phyloP scores from a whole-genome alignment of 352 stramenopile species.

The Pythium angustatum region DNA sequence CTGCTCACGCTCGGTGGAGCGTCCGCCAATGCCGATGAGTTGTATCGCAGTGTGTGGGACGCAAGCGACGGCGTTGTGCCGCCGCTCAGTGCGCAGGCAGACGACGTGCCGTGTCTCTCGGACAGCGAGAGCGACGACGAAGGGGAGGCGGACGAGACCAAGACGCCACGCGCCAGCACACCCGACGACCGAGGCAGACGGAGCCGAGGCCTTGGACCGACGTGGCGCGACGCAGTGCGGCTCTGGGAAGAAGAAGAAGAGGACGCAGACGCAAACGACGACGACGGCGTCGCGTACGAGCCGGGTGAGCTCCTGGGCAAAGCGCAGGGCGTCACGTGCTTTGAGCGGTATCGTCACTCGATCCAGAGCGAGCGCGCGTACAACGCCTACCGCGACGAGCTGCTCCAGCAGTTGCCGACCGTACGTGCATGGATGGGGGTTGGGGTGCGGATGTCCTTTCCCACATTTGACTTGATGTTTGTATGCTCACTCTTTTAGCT shows the following conservation, averaged over 20 bases:
- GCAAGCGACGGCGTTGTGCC: conserved; percentile 37
- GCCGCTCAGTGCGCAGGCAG: conserved; percentile 30
- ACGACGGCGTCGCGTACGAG: conserved; percentile 35
- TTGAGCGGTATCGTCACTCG: conserved; percentile 58
- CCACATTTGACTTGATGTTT: conserved; percentile 19
- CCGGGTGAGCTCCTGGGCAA: conserved; percentile 42
- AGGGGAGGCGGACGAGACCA: too few species aligned
- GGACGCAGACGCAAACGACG: conserved; percentile 1
- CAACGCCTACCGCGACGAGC: conserved; percentile 50
- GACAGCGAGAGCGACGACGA: conserved; percentile 81
- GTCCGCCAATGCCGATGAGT: too few species aligned
- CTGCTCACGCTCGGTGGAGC: conserved; percentile 16
- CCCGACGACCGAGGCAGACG: conserved; percentile 3
- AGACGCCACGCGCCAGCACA: not conserved
- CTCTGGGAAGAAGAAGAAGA: conserved; percentile 30
- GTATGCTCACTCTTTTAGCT: conserved; percentile 33
- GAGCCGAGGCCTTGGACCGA: conserved; percentile 4
- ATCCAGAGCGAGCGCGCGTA: conserved; percentile 64
- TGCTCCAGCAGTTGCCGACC: conserved; percentile 51
- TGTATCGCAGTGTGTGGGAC: conserved; percentile 51
- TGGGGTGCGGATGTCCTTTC: conserved; percentile 15
- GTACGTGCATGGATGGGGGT: conserved; percentile 32
- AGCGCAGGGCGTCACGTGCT: conserved; percentile 37
- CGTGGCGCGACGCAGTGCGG: conserved; percentile 37
- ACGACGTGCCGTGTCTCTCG: conserved; percentile 58